Base-by-base conservation (phyloP, 192 early-diverging fungal species). In the Backusella tarrabulga region DNA sequence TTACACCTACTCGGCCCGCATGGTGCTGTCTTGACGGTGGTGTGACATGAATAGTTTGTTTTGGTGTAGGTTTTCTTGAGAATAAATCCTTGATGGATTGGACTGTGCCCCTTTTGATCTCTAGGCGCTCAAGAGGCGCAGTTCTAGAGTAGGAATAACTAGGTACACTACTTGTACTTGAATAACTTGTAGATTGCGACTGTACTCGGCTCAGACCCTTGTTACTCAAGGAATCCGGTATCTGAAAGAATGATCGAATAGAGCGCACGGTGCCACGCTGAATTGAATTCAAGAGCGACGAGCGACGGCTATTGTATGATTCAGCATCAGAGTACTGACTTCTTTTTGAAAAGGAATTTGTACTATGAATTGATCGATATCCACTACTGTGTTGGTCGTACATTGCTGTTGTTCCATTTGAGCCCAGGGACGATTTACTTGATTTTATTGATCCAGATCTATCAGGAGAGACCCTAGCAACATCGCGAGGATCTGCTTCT, bases 401-500 rank as follows among this genome's bases (percentile, higher is more conserved):
- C 26, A 44, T 34, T 17, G 46, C 17, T n/a, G 46, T 50, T n/a
- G 56, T 63, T 63, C 56, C 56, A 29, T 3, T 63, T 63, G 56
- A 63, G 23, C 56, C 56, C 21, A 63, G 29, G 26, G 56, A 63
- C 8, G 56, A 63, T 19, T 34, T 54, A 23, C 32, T 75, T 9
- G 74, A 75, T 66, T 66, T 42, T 60, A 75, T 23, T 21, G 74
- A 75, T 60, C 19, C 66, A 21, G n/a, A 21, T 34, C 35, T 63
- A 63, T 63, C 56, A 26, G 76, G 76, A 14, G 76, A 34, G 12
- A 77, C 63, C 6, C 76, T 40, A 9, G 76, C 76, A 1, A 77
- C 76, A 77, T 77, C 76, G 19, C 76, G 67, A 60, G 76, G 76
- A 71, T 77, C 76, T 14, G 78, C 74, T 67, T 83, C 81, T 26